Evolutionary conservation across 306 rosid genomes (phyloP), one percentile per base, ranked within the genome.

Genomic region (Lithocarpus polystachyus): DNA sequence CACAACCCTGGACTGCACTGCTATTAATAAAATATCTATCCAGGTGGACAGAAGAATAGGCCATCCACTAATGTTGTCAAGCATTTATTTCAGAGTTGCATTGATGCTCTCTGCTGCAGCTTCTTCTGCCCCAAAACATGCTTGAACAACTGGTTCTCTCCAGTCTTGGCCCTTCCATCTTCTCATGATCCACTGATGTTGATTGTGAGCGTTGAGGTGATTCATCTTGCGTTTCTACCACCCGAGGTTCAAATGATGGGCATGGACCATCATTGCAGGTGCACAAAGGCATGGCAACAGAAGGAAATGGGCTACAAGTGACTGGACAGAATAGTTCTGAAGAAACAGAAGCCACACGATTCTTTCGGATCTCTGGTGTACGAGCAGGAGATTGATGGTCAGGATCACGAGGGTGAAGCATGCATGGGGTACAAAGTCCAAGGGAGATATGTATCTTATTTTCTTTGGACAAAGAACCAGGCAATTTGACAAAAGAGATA

Each of bases 41-140:
- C 82, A 80, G 85, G 15, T 37, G 20, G 43, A 72, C 29, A 68
- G 19, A 67, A 75, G 45, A 67, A 54, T 24, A 64, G 77, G 53
- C 78, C 79, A 55, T 71, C 23, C 19, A 51, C 43, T 70, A 35
- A 60, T 57, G 65, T 18, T 4, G 72, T 93, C 86, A 91, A 52
- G 98, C 90, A 73, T 93, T 96, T 80, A 96, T 96, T 74, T 96
- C 98, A 22, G 98, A 92, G 79, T 96, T 93, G 92, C 99, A 96
- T 65, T 89, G 99, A 82, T 96, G 85, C 89, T 96, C 98, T 80
- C 98, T 80, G 93, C 94, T 96, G 90, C 97, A 91, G 83, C 97
- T 93, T 90, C 99, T 93, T 84, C 94, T 89, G 75, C 93, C 85
- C 98, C 99, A 93, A 74, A 96, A 91, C 97, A 93, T 89, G 89